phyloP scores from a whole-genome alignment of 169 alveolate species.

The Neospora caninum region DNA sequence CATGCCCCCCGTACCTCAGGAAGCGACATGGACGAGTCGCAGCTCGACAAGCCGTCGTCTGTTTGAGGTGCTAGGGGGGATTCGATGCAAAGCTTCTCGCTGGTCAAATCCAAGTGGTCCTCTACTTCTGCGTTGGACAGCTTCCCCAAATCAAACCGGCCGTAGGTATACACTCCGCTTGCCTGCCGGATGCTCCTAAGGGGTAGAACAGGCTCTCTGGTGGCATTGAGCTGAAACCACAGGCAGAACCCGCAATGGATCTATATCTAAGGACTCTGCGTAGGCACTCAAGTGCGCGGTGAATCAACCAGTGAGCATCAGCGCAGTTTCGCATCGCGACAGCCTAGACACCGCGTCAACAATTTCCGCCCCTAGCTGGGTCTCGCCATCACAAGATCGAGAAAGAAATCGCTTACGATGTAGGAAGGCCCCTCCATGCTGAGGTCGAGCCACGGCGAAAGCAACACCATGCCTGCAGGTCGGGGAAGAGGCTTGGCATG shows the following conservation, averaged over 20 bases:
- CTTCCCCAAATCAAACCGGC: neutral
- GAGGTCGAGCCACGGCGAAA: conserved; percentile 62
- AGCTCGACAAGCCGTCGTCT: neutral
- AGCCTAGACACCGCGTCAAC: no score
- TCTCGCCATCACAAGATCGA: no score
- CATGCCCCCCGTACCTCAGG: neutral
- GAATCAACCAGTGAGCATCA: no score
- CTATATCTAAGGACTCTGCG: no score
- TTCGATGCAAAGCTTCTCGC: neutral
- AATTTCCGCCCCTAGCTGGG: no score
- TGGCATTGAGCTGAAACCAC: conserved; percentile 40
- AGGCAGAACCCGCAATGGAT: neutral
- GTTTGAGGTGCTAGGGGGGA: neutral
- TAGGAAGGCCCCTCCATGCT: conserved; percentile 57
- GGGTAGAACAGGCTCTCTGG: conserved; percentile 42
- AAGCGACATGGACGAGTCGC: neutral
- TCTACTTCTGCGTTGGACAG: neutral
- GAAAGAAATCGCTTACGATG: neutral
- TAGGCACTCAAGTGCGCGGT: no score
- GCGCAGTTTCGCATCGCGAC: no score
- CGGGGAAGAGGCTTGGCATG: neutral
- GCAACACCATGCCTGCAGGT: conserved; percentile 48
- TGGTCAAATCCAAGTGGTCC: neutral
- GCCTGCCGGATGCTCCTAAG: conserved; percentile 5
- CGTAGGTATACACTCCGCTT: neutral